A percentile compares a stretch with the other conserved stretches of the same genome.
Evolutionary conservation across 345 rosid genomes (phyloP).

Genomic region (Firmiana major): DNA sequence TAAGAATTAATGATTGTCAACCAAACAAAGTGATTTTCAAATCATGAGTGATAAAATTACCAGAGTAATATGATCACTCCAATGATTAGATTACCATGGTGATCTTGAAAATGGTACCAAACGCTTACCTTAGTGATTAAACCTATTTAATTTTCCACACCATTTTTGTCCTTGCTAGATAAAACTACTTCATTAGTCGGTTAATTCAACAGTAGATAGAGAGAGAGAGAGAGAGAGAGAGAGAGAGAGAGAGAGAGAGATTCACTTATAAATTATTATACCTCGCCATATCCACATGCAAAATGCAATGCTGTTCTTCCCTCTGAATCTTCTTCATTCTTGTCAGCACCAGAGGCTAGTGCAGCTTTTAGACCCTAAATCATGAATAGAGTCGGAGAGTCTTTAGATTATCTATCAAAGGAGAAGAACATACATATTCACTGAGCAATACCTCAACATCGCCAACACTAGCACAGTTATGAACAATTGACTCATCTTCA

Average conservation of each 20-base stretch:
- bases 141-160: background rate
- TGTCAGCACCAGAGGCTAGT: slow-evolving; percentile 80
- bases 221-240: background rate
- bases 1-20: too few relatives aligned
- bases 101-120: too few relatives aligned
- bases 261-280: slow-evolving; percentile 24
- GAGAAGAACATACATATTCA: background rate
- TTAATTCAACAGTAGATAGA: background rate
- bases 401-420: slow-evolving; percentile 1
- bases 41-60: too few relatives aligned
- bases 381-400: background rate
- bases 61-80: too few relatives aligned
- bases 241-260: background rate
- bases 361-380: slow-evolving; percentile 79
- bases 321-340: slow-evolving; percentile 96
- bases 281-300: slow-evolving; percentile 99
- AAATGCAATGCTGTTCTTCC: slow-evolving; percentile 98
- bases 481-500: slow-evolving; percentile 93
- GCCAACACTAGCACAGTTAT: slow-evolving; percentile 86
- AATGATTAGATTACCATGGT: too few relatives aligned
- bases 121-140: background rate
- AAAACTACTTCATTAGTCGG: background rate
- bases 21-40: too few relatives aligned
- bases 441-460: slow-evolving; percentile 70
- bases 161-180: background rate